phyloP scores from a whole-genome alignment of 768 basidiomycete species.

The Lactifluus rugatus region DNA sequence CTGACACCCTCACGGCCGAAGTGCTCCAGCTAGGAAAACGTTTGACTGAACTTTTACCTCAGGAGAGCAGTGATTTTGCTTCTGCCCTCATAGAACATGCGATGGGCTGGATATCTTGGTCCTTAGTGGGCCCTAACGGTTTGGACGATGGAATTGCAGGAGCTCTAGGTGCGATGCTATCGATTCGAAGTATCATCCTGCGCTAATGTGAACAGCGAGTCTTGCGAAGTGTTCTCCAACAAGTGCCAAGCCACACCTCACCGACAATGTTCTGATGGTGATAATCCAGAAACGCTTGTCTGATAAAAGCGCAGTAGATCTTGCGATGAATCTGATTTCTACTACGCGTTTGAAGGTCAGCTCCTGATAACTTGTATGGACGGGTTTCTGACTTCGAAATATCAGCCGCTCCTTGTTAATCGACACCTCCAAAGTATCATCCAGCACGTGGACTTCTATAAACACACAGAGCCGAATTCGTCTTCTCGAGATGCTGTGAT shows the following conservation, averaged over 20 bases:
- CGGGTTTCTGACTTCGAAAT: background rate
- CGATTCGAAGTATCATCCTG: background rate
- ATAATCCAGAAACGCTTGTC: slow-evolving; percentile 52
- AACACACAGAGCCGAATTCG: slow-evolving; percentile 28
- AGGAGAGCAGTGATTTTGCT: background rate
- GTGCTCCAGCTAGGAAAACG: background rate
- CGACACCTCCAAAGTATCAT: slow-evolving; percentile 66
- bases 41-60: background rate
- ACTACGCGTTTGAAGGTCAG: slow-evolving; percentile 49
- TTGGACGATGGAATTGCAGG: background rate
- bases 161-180: slow-evolving; percentile 5
- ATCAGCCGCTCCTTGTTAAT: slow-evolving; percentile 60
- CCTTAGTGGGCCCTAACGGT: slow-evolving; percentile 1
- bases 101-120: slow-evolving; percentile 1
- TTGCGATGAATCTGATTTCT: slow-evolving; percentile 25
- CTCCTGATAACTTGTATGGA: background rate
- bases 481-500: slow-evolving; percentile 40
- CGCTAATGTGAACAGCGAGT: slow-evolving; percentile 7
- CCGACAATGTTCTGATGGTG: slow-evolving; percentile 61
- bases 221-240: slow-evolving; percentile 26
- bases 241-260: slow-evolving; percentile 38
- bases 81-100: slow-evolving; percentile 5
- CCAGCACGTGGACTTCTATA: slow-evolving; percentile 56
- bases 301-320: slow-evolving; percentile 24
- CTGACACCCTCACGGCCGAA: background rate